Percentiles rank a stretch among this genome's conserved stretches.
These are phyloP conservation scores for Aethionema arabicum DNA, from an alignment of 345 rosid species.

Conservation along the genomic window DNA sequence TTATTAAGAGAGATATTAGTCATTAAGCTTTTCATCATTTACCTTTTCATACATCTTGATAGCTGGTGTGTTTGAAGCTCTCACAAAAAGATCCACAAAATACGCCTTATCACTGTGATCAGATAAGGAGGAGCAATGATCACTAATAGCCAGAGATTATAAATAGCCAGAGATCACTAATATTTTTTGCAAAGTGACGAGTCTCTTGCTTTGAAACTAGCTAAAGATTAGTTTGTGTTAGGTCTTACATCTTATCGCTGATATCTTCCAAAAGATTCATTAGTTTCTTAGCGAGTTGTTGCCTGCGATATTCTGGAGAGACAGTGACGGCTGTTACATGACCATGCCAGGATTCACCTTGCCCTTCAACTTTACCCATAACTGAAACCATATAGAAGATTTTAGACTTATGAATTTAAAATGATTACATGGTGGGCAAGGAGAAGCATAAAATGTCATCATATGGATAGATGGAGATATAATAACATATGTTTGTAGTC, in stretches of 20 bases:
- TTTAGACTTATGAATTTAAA: slow-evolving; percentile 3
- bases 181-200: no score
- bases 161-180: no score
- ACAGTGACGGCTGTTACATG: slow-evolving; percentile 97
- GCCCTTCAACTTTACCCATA: slow-evolving; percentile 97
- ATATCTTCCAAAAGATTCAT: slow-evolving; percentile 86
- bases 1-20: slow-evolving; percentile 3
- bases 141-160: neutral
- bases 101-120: slow-evolving; percentile 78
- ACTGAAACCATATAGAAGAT: slow-evolving; percentile 45
- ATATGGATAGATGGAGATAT: neutral
- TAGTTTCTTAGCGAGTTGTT: slow-evolving; percentile 82
- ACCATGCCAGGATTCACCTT: slow-evolving; percentile 98
- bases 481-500: neutral
- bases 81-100: slow-evolving; percentile 92
- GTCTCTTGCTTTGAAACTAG: slow-evolving; percentile 16
- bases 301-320: slow-evolving; percentile 83
- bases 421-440: neutral
- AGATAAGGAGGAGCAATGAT: slow-evolving; percentile 9
- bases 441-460: neutral
- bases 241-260: slow-evolving; percentile 84
- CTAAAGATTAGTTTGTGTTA: neutral
- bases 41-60: slow-evolving; percentile 99
- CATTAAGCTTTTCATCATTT: slow-evolving; percentile 2
- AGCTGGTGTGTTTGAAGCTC: slow-evolving; percentile 94